These are phyloP conservation scores for Smallanthus sonchifolius DNA, from an alignment of 129 eudicot species.

Conservation along the genomic window DNA sequence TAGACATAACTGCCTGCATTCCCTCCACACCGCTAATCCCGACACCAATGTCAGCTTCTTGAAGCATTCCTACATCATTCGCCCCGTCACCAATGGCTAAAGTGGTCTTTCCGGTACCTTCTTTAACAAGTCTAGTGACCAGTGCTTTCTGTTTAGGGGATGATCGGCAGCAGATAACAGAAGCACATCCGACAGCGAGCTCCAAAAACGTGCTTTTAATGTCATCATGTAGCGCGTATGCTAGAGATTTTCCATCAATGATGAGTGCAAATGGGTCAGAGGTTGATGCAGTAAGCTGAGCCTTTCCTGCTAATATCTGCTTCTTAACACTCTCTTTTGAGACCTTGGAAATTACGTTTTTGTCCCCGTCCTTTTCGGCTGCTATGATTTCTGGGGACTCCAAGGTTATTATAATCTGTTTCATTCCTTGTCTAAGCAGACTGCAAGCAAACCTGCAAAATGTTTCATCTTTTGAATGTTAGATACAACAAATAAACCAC, in stretches of 20 bases:
- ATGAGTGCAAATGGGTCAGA: conserved; percentile 76
- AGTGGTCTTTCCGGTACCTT: conserved; percentile 63
- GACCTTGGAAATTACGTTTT: conserved; percentile 61
- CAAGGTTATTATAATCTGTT: conserved; percentile 58
- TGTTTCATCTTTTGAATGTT: conserved; percentile 4
- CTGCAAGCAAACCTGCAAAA: conserved; percentile 79
- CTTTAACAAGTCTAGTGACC: conserved; percentile 86
- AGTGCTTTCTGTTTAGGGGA: conserved; percentile 96
- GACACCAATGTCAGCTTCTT: conserved; percentile 93
- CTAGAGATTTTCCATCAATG: conserved; percentile 94
- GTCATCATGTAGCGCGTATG: conserved; percentile 72
- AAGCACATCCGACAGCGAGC: conserved; percentile 75
- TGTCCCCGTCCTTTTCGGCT: conserved; percentile 65
- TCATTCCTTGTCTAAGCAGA: conserved; percentile 96
- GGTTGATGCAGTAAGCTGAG: conserved; percentile 45
- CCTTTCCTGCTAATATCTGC: conserved; percentile 65
- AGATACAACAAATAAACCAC: background rate
- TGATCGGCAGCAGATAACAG: conserved; percentile 96
- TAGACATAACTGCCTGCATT: conserved; percentile 99
- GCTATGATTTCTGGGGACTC: conserved; percentile 60
- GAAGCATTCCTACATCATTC: conserved; percentile 94
- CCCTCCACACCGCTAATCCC: conserved; percentile 95
- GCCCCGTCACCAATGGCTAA: conserved; percentile 91
- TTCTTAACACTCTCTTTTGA: conserved; percentile 60
- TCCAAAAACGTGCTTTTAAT: conserved; percentile 60